Conservation (phyloP, 1,139 yeast species). For the Sugiyamaella xylanicola region DNA sequence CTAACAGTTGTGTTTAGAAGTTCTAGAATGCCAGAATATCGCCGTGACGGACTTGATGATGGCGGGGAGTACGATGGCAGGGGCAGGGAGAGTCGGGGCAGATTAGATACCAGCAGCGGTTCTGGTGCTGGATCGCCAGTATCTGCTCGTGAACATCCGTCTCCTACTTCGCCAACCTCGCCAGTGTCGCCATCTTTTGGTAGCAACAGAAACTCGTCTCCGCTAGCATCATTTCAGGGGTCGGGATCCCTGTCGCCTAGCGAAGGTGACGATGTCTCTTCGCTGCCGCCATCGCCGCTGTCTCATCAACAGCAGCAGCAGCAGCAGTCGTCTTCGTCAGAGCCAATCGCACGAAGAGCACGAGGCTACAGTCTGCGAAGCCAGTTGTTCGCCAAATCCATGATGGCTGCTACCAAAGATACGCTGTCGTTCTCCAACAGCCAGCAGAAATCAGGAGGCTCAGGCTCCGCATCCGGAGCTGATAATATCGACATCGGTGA, state of each 20-base stretch:
- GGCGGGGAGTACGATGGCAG: neutral
- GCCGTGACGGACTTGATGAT: neutral
- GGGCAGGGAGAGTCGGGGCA: neutral
- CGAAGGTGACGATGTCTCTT: neutral
- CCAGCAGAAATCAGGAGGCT: neutral
- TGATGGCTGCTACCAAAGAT: slow-evolving; percentile 29
- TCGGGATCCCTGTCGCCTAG: too few species aligned
- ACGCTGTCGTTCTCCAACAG: slow-evolving; percentile 18
- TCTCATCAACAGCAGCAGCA: neutral
- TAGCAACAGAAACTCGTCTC: neutral
- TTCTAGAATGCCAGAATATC: neutral
- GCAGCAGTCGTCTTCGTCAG: neutral
- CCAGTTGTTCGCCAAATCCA: slow-evolving; percentile 63
- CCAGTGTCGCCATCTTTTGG: neutral
- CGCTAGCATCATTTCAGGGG: neutral
- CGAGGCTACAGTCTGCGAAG: slow-evolving; percentile 75
- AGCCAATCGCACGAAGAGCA: slow-evolving; percentile 16
- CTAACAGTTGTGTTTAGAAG: neutral
- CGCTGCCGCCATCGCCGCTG: neutral
- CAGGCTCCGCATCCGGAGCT: neutral
- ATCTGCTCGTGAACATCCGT: too few species aligned
- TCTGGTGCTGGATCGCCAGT: too few species aligned
- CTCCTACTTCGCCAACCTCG: too few species aligned
- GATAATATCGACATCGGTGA: neutral
- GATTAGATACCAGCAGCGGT: too few species aligned